Base-by-base conservation (phyloP, 192 early-diverging fungal species). In the Paraglomus brasilianum region DNA sequence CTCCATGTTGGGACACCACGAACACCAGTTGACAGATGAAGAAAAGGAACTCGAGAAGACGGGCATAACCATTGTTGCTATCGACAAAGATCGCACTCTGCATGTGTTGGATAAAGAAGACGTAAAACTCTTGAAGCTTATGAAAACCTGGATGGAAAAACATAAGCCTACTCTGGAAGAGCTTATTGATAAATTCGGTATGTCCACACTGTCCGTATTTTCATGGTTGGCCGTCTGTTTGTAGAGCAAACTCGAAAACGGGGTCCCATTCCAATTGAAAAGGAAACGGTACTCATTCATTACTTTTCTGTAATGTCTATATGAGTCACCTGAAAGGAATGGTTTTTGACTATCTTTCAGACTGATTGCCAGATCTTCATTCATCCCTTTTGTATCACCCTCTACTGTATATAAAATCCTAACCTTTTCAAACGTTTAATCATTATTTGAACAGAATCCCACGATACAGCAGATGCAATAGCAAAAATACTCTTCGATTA, bases 401-500 rank as follows among this genome's bases (percentile, higher is more conserved):
- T n/a, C n/a, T n/a, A n/a, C n/a, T n/a, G n/a, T n/a, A n/a, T n/a
- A n/a, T 50, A 41, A 17, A 7, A 22, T 57, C 21, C 11, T 30
- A 36, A 42, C 38, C 52, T 19, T 39, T 64, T 61, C 9, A 10
- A n/a, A 2, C 15, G 38, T 19, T 3, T 19, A 15, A 57, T 14
- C 1, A 19, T 39, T 56, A 13, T 10, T 15, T 50, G 9, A 67
- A 44, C 49, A 79, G 77, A 53, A 22, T 64, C 72, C n/a, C 65
- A 73, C 17, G 68, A 72, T 42, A 64, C 65, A 14, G 74, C 74
- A 11, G 78, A 80, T 72, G 78, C 78, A 3, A 44, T 80, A 39
- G 78, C 78, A 22, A 76, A 76, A 48, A 71, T 80, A 38, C 53
- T 80, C 15, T 73, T 72, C 44, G 69, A 67, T 38, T 74, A 73